phyloP scores from a whole-genome alignment of 192 early-diverging fungal genomes.

The Backusella tarrabulga region DNA sequence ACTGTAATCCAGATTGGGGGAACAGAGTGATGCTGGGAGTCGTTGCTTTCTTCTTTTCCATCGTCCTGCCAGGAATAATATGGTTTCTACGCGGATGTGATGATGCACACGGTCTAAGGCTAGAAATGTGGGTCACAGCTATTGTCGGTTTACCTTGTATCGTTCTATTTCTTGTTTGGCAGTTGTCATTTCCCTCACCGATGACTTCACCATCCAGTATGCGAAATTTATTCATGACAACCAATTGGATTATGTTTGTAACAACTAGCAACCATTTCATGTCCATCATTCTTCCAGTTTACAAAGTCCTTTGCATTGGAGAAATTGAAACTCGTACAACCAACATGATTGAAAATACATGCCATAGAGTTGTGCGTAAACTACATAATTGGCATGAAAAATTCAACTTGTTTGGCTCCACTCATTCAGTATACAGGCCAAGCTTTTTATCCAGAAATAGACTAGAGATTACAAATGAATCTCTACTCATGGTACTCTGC shows the following conservation, averaged over 20 bases:
- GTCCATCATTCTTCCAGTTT: constrained; percentile 6
- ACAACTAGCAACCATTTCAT: neutral
- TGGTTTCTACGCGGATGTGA: constrained; percentile 41
- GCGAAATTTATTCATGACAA: neutral
- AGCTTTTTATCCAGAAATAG: neutral
- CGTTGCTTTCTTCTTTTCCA: constrained; percentile 35
- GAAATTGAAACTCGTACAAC: neutral
- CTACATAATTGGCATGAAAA: neutral
- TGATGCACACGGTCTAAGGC: constrained; percentile 58
- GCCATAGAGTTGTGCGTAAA: neutral
- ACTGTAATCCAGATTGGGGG: constrained; percentile 4
- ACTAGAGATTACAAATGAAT: constrained; percentile 2
- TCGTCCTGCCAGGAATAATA: constrained; percentile 47
- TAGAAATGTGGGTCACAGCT: constrained; percentile 51
- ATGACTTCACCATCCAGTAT: neutral
- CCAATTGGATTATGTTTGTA: constrained; percentile 11
- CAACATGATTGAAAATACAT: neutral
- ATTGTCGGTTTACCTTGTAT: constrained; percentile 40
- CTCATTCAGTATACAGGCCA: neutral
- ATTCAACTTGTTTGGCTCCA: neutral
- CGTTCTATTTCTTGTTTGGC: constrained; percentile 41
- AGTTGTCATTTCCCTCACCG: neutral
- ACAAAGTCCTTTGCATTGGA: neutral
- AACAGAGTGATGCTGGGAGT: neutral
- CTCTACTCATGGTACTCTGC: neutral